Evolutionary conservation across 371 early-diverging fungal species (phyloP), one percentile per base, ranked within the genome.

Genomic region (Rhizopus arrhizus): DNA sequence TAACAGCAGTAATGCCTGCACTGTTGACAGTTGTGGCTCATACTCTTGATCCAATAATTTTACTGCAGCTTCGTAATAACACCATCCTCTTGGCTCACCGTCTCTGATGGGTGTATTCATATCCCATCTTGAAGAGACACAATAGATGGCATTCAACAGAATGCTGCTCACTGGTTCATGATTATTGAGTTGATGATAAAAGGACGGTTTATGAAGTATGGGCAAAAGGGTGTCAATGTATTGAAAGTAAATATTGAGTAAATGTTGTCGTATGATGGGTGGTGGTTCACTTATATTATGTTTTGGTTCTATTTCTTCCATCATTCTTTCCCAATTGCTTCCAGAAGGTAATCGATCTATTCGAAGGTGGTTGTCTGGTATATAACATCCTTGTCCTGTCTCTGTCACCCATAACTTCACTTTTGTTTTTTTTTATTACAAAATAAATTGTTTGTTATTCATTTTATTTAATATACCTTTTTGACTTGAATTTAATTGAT

Each of bases 161-260:
- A 71, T 12, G 3, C 49, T 35, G 43, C 48, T 58, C 5, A 50
- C 22, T 7, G 47, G 54, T 29, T 65, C 34, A 15, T 46, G 47
- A 15, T 36, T 53, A 22, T 45, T 7, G 12, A 64, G 3, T n/a
- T 64, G 59, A 4, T 65, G 59, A 6, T 60, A 51, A 52, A 73
- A 69, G 0, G 86, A 74, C 5, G 78, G 66, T 50, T 79, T 78
- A 68, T 89, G 82, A 15, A 89, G 53, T 5, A 89, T 74, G 0
- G 90, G 90, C 34, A 89, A 73, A 46, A 82, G 78, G 1, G 87
- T 85, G 69, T 91, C 85, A 7, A 89, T 80, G 54, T 76, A 80
- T 35, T 81, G 70, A 70, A 91, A 91, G 73, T 81, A 91, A 40
- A 84, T 69, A 28, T 79, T 73, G 12, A 89, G 48, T 12, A 89